Evolutionary conservation across 805 yeast species (phyloP).

Genomic region (Candida sakaeoensis): DNA sequence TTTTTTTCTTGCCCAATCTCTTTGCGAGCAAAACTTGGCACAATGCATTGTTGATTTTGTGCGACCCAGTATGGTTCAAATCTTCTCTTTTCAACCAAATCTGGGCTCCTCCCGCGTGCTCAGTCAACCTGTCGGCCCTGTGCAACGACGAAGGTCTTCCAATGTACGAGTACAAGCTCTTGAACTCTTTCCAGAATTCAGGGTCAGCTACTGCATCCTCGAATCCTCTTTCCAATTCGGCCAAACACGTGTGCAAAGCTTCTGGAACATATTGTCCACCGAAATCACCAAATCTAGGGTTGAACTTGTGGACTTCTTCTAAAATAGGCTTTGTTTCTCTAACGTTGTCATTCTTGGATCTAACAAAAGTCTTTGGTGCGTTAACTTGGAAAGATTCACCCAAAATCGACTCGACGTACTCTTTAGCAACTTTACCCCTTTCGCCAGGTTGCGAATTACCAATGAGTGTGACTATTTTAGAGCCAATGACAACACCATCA

Average conservation of each 20-base stretch:
- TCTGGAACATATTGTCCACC: constrained; percentile 99
- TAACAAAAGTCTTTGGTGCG: constrained; percentile 25
- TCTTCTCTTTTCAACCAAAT: constrained; percentile 99
- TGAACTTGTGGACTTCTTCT: constrained; percentile 61
- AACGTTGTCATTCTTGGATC: constrained; percentile 17
- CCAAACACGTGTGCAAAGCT: constrained; percentile 84
- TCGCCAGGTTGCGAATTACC: constrained; percentile 59
- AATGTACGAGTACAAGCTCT: constrained; percentile 79
- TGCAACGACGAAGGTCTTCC: constrained; percentile 96
- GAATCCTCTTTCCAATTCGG: constrained; percentile 85
- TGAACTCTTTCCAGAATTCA: constrained; percentile 89
- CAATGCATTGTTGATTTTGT: constrained; percentile 79
- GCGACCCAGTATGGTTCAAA: constrained; percentile 85
- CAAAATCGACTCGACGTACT: constrained; percentile 66
- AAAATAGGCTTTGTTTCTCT: constrained; percentile 36
- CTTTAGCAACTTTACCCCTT: constrained; percentile 60
- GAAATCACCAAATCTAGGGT: constrained; percentile 85
- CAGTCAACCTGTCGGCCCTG: constrained; percentile 84
- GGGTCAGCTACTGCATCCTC: constrained; percentile 88
- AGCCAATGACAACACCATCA: constrained; percentile 96
- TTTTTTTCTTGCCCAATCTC: constrained; percentile 70
- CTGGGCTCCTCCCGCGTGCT: constrained; percentile 83
- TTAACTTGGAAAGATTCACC: constrained; percentile 44
- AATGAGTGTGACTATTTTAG: constrained; percentile 70
- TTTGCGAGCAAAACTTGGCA: constrained; percentile 79